These are phyloP conservation scores for Lotmaria passim DNA, from an alignment of 208 protist genomes.

Conservation along the genomic window DNA sequence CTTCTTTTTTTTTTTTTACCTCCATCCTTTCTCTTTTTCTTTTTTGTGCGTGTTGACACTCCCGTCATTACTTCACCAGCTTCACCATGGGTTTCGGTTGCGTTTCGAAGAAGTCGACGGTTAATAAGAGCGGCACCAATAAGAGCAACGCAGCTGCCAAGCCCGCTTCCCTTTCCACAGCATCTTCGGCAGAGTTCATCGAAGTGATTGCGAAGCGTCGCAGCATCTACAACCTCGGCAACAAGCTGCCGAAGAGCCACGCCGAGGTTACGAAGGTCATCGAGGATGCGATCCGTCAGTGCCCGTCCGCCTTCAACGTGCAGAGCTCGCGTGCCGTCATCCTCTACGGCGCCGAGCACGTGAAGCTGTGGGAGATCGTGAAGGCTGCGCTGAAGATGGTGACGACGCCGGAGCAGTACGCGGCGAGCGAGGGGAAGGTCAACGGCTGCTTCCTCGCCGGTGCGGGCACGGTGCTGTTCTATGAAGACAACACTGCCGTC, in stretches of 20 bases:
- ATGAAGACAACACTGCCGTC: slow-evolving; percentile 43
- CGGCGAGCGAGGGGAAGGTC: slow-evolving; percentile 41
- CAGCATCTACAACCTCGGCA: slow-evolving; percentile 45
- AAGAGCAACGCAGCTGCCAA: background rate
- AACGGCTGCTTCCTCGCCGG: slow-evolving; percentile 47
- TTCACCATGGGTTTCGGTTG: slow-evolving; percentile 17
- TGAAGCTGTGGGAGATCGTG: slow-evolving; percentile 55
- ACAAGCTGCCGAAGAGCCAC: slow-evolving; percentile 46
- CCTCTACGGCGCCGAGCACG: slow-evolving; percentile 56
- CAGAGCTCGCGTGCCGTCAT: slow-evolving; percentile 59
- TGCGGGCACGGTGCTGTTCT: slow-evolving; percentile 64
- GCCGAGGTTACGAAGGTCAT: slow-evolving; percentile 38
- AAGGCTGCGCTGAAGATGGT: slow-evolving; percentile 45
- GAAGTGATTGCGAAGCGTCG: slow-evolving; percentile 34
- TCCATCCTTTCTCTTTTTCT: background rate
- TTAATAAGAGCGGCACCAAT: background rate
- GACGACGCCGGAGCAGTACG: slow-evolving; percentile 35
- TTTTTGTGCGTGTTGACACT: slow-evolving; percentile 4
- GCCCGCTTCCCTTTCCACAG: background rate
- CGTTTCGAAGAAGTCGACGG: slow-evolving; percentile 27
- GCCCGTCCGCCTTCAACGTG: slow-evolving; percentile 59
- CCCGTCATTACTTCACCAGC: too few species aligned
- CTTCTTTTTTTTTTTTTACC: background rate
- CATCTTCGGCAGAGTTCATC: slow-evolving; percentile 7
- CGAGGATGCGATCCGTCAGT: slow-evolving; percentile 37